A percentile compares a stretch with the other conserved stretches of the same genome.
phyloP scores from a whole-genome alignment of 805 yeast species.

The Hanseniaspora osmophila region DNA sequence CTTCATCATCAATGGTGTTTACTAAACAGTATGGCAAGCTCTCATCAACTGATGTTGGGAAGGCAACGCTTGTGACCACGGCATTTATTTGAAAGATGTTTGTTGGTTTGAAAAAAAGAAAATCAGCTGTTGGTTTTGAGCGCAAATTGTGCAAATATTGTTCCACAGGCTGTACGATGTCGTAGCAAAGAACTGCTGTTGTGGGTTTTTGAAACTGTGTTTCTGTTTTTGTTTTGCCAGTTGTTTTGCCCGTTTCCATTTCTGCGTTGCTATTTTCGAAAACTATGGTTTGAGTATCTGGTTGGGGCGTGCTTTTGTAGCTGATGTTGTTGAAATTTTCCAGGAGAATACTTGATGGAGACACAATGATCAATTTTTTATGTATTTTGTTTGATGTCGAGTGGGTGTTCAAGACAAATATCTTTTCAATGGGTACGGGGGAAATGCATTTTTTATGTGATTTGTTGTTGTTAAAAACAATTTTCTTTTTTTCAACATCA shows the following conservation, averaged over 20 bases:
- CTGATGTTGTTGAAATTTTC: background rate
- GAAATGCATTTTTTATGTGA: too few relatives aligned
- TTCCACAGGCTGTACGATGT: background rate
- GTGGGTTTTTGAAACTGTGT: background rate
- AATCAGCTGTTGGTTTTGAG: slow-evolving; percentile 17
- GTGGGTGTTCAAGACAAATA: too few relatives aligned
- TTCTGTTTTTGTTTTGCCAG: background rate
- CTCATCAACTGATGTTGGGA: slow-evolving; percentile 25
- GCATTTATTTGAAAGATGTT: slow-evolving; percentile 40
- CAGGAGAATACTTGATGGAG: background rate
- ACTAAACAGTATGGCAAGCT: slow-evolving; percentile 42
- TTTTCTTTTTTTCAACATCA: too few relatives aligned
- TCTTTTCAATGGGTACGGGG: too few relatives aligned
- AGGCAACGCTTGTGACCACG: slow-evolving; percentile 48
- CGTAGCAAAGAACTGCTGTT: background rate
- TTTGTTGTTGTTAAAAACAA: too few relatives aligned
- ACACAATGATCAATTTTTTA: background rate
- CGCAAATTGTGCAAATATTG: too few relatives aligned
- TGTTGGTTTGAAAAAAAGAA: slow-evolving; percentile 16
- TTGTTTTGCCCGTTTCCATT: background rate
- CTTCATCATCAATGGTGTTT: slow-evolving; percentile 58
- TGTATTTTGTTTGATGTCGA: too few relatives aligned
- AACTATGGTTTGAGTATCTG: background rate
- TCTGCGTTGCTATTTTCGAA: background rate
- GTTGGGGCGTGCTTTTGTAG: too few relatives aligned